phyloP scores from a whole-genome alignment of 2,329 filamentous ascomycete species.

The Clarireedia paspali region DNA sequence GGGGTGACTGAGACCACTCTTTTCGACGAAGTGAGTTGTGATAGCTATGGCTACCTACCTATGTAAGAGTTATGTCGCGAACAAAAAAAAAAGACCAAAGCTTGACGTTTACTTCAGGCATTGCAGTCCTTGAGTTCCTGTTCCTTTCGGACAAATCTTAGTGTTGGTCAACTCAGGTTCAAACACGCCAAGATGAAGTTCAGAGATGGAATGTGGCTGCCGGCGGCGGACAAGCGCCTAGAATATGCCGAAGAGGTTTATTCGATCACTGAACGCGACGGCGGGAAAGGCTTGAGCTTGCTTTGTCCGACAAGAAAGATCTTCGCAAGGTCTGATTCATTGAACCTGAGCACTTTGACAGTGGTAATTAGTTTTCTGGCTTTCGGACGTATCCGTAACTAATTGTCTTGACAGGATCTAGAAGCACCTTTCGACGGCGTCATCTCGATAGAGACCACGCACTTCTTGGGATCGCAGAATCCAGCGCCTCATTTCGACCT shows the following conservation, averaged over 20 bases:
- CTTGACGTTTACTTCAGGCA: neutral
- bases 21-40: neutral
- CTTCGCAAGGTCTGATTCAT: conserved; percentile 43
- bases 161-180: neutral
- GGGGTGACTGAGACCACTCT: neutral
- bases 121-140: neutral
- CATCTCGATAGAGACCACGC: conserved; percentile 50
- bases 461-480: conserved; percentile 46
- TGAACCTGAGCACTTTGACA: conserved; percentile 48
- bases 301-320: conserved; percentile 52
- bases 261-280: conserved; percentile 36
- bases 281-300: conserved; percentile 42
- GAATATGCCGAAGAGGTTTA: conserved; percentile 62
- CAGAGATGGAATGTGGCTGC: conserved; percentile 61
- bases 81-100: neutral
- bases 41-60: neutral
- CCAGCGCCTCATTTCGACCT: conserved; percentile 51
- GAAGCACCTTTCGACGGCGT: conserved; percentile 50
- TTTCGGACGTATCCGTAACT: neutral
- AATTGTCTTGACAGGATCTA: conserved; percentile 36
- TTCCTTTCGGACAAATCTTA: neutral
- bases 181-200: conserved; percentile 44
- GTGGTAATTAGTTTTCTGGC: conserved; percentile 31
- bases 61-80: neutral
- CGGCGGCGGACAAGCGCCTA: conserved; percentile 49